Conservation (phyloP, 225 moss, liverwort and hornwort species). For the Climacium dendroides region DNA sequence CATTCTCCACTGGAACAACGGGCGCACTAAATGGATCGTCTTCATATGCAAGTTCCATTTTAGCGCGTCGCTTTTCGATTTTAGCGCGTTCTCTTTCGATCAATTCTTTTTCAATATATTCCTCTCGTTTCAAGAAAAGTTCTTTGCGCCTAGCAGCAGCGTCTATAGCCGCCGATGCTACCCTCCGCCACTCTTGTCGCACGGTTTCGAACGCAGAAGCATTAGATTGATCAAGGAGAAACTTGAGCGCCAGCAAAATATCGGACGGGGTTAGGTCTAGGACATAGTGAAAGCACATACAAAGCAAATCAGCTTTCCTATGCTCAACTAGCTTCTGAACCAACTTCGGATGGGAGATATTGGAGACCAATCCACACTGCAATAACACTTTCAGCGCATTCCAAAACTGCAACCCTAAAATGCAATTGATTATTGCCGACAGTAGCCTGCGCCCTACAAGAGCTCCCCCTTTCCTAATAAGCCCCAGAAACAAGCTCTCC, state of each 20-base stretch:
- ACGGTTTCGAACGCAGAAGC: constrained; percentile 29
- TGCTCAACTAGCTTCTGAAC: constrained; percentile 44
- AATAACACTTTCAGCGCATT: constrained; percentile 17
- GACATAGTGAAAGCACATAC: constrained; percentile 18
- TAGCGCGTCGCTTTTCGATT: neutral
- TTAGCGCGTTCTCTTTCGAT: neutral
- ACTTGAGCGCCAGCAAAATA: constrained; percentile 38
- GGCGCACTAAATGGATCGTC: neutral
- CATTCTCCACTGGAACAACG: neutral
- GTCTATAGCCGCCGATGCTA: constrained; percentile 30
- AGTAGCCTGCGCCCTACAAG: constrained; percentile 36
- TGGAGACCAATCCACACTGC: constrained; percentile 29
- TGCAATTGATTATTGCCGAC: constrained; percentile 34
- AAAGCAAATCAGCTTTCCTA: constrained; percentile 22
- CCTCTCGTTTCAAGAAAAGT: neutral
- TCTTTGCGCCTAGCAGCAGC: neutral
- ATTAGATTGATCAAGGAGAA: constrained; percentile 29
- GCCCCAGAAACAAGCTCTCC: neutral
- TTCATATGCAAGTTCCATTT: neutral
- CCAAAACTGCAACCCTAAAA: constrained; percentile 43
- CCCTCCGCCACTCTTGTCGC: constrained; percentile 47
- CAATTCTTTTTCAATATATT: neutral
- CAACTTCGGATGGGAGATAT: constrained; percentile 20
- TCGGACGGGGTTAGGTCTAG: constrained; percentile 58
- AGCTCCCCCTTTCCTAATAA: constrained; percentile 9